A percentile compares a stretch with the other conserved stretches of the same genome.
These are phyloP conservation scores for Phytophthora hybrid DNA, from an alignment of 352 stramenopile species.

Conservation along the genomic window DNA sequence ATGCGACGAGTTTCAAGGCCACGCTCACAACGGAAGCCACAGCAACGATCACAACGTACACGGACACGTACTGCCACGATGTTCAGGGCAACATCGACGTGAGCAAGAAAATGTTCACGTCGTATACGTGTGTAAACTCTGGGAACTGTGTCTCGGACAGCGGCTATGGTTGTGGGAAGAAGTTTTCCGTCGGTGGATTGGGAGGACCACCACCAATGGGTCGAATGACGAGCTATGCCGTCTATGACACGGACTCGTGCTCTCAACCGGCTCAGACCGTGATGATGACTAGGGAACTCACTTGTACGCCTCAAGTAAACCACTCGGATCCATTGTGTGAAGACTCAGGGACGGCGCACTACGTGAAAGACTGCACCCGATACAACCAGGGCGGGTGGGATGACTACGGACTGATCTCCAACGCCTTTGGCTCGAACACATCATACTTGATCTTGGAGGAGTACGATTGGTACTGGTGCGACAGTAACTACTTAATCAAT, in stretches of 20 bases:
- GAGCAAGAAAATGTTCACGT: background rate
- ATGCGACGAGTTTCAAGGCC: constrained; percentile 9
- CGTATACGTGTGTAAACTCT: background rate
- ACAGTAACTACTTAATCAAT: background rate
- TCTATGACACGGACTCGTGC: too few relatives aligned
- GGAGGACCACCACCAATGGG: background rate
- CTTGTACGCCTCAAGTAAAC: background rate
- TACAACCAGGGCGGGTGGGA: background rate
- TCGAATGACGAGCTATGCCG: too few relatives aligned
- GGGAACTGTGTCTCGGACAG: background rate
- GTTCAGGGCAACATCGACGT: background rate
- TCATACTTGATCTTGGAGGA: background rate
- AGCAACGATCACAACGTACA: background rate
- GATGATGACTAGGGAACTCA: too few relatives aligned
- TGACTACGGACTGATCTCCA: background rate
- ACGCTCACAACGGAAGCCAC: background rate
- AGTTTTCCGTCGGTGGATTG: background rate
- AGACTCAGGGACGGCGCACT: background rate
- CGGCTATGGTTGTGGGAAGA: background rate
- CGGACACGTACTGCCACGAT: constrained; percentile 13
- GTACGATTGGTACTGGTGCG: background rate
- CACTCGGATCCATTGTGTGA: background rate
- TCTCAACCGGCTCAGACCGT: too few relatives aligned
- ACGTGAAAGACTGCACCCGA: background rate
- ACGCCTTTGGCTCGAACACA: background rate